A percentile compares a stretch with the other conserved stretches of the same genome.
Evolutionary conservation across 2,329 filamentous ascomycete species (phyloP).

Genomic region (Lachnellula subtilissima): DNA sequence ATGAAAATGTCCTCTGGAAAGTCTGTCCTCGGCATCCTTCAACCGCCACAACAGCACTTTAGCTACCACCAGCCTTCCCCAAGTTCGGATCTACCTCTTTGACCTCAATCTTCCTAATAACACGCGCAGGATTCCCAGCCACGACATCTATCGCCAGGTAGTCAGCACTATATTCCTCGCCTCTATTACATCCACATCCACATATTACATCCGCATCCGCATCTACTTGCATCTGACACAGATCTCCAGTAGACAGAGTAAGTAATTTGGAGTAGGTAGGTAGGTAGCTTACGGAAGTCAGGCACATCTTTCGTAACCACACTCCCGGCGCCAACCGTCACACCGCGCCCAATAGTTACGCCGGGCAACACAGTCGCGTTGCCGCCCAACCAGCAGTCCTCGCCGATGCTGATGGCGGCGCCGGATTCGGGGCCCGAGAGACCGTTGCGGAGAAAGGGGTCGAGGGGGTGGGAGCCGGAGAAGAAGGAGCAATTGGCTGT

Average conservation of each 20-base stretch:
- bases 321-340: conserved; percentile 72
- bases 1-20: too few relatives aligned
- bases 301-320: conserved; percentile 78
- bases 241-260: too few relatives aligned
- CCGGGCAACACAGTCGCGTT: conserved; percentile 68
- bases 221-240: too few relatives aligned
- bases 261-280: too few relatives aligned
- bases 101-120: conserved; percentile 43
- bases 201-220: too few relatives aligned
- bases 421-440: conserved; percentile 70
- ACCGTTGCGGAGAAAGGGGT: conserved; percentile 69
- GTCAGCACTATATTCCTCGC: too few relatives aligned
- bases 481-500: conserved; percentile 67
- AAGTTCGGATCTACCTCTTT: conserved; percentile 25
- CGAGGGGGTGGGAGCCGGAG: conserved; percentile 70
- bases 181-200: too few relatives aligned
- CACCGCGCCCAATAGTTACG: conserved; percentile 70
- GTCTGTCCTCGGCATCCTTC: too few relatives aligned
- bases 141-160: conserved; percentile 38
- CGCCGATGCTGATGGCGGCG: conserved; percentile 67
- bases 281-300: conserved; percentile 40
- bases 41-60: too few relatives aligned
- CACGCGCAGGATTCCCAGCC: conserved; percentile 61
- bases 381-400: conserved; percentile 78
- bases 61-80: not conserved